Evolutionary conservation across 352 stramenopile species (phyloP).

Genomic region (Phytophthora quininea): DNA sequence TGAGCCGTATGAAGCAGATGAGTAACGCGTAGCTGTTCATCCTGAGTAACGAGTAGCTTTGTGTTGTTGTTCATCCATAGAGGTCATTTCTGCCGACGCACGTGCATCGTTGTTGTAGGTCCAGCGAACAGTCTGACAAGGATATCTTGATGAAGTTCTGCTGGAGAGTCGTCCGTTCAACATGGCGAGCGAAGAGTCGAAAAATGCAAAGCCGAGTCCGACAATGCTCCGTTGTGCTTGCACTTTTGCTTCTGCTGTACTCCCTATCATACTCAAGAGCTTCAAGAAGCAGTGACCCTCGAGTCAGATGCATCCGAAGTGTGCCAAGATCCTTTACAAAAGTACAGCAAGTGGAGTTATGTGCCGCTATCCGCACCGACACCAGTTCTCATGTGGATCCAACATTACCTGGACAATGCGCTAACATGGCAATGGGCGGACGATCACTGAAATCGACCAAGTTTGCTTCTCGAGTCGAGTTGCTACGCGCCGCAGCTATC

Average conservation of each 20-base stretch:
- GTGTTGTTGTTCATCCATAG: slow-evolving; percentile 37
- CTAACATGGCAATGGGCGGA: slow-evolving; percentile 34
- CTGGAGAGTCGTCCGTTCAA: not conserved
- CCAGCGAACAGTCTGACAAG: too few species aligned
- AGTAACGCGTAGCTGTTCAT: not conserved
- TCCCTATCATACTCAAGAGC: slow-evolving; percentile 7
- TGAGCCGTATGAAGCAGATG: slow-evolving; percentile 11
- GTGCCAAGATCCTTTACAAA: slow-evolving; percentile 36
- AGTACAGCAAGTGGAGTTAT: slow-evolving; percentile 38
- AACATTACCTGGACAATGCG: slow-evolving; percentile 31
- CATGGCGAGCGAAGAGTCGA: not conserved
- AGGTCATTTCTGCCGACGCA: slow-evolving; percentile 1
- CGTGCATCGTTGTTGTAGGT: too few species aligned
- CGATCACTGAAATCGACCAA: slow-evolving; percentile 27
- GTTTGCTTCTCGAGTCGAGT: slow-evolving; percentile 28
- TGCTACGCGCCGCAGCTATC: slow-evolving; percentile 29
- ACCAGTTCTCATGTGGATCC: slow-evolving; percentile 9
- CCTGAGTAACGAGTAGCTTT: slow-evolving; percentile 23
- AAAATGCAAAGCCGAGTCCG: slow-evolving; percentile 11
- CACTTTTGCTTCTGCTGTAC: slow-evolving; percentile 16
- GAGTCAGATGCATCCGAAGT: slow-evolving; percentile 30
- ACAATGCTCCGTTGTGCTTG: slow-evolving; percentile 7
- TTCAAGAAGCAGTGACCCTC: slow-evolving; percentile 2
- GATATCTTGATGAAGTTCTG: not conserved
- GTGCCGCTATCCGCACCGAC: slow-evolving; percentile 3